These are phyloP conservation scores for Plicaturopsis crispa DNA, from an alignment of 768 basidiomycete genomes.

Conservation along the genomic window DNA sequence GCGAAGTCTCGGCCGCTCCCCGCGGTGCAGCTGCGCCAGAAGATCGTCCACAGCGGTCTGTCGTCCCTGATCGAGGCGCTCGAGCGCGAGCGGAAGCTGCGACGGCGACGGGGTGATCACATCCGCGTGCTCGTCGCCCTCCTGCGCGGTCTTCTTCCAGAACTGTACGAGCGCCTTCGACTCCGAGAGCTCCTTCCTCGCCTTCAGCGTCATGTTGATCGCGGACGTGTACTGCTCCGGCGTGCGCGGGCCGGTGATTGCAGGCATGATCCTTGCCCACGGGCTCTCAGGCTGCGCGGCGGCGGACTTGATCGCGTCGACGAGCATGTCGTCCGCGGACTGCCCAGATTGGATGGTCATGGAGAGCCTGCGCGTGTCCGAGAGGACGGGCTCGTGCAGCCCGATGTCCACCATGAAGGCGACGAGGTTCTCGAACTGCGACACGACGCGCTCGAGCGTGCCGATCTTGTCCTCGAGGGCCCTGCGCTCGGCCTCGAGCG, in stretches of 20 bases:
- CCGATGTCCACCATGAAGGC: conserved; percentile 18
- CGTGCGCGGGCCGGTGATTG: conserved; percentile 13
- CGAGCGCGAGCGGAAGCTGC: conserved; percentile 19
- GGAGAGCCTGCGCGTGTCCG: conserved; percentile 12
- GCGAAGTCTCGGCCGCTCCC: too few species aligned
- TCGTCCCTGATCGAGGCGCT: conserved; percentile 16
- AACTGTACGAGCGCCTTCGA: conserved; percentile 23
- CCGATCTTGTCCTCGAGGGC: not conserved
- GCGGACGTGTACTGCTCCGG: conserved; percentile 25
- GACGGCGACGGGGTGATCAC: conserved; percentile 23
- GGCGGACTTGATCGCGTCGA: conserved; percentile 19
- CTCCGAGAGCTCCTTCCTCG: conserved; percentile 19
- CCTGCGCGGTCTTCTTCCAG: conserved; percentile 23
- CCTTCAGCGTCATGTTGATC: conserved; percentile 21
- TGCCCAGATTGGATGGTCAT: conserved; percentile 16
- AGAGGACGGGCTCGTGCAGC: conserved; percentile 14
- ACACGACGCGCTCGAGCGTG: not conserved
- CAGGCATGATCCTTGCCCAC: conserved; percentile 16
- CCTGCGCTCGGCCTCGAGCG: too few species aligned
- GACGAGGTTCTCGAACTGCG: not conserved
- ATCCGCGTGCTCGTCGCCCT: conserved; percentile 10
- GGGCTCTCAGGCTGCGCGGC: conserved; percentile 12
- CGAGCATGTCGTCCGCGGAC: conserved; percentile 17
- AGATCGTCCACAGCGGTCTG: conserved; percentile 31
- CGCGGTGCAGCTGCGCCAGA: too few species aligned